Conservation (phyloP, 306 rosid species). For the Cyclanthera cordifolia region DNA sequence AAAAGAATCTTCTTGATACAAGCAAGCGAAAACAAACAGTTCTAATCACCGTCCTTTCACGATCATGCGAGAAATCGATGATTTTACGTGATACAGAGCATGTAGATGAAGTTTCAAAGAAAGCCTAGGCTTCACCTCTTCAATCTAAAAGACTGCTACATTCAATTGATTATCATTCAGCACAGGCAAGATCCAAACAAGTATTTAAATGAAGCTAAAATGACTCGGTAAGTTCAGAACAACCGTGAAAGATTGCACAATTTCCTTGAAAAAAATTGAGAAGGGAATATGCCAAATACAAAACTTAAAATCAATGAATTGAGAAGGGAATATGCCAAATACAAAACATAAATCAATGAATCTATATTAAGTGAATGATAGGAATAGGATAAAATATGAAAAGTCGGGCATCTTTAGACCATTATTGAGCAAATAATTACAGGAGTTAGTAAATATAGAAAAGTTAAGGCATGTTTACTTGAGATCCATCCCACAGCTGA, state of each 20-base stretch:
- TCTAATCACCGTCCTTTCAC: not conserved
- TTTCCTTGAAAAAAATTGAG: not conserved
- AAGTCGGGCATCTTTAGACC: not conserved
- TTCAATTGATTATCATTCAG: not conserved
- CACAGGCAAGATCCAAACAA: not conserved
- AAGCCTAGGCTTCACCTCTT: not conserved
- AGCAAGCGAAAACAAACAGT: not conserved
- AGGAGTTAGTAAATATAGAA: not conserved
- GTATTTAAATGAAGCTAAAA: not conserved
- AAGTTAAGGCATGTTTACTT: slow-evolving; percentile 30
- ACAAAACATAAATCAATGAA: not conserved
- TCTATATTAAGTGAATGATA: not conserved
- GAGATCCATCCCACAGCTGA: slow-evolving; percentile 99
- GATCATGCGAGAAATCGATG: not conserved
- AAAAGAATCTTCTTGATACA: not conserved
- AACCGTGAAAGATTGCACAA: not conserved
- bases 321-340: not conserved
- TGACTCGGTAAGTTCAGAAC: not conserved
- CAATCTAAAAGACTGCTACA: not conserved
- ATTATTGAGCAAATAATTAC: slow-evolving; percentile 1
- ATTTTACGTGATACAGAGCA: not conserved
- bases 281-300: not conserved
- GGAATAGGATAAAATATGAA: not conserved
- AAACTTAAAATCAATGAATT: not conserved
- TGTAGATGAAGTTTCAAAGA: not conserved